Percentiles rank a stretch among this genome's conserved stretches.
These are phyloP conservation scores for Seiridium cupressi DNA, from an alignment of 2,329 filamentous ascomycete species.

Conservation along the genomic window DNA sequence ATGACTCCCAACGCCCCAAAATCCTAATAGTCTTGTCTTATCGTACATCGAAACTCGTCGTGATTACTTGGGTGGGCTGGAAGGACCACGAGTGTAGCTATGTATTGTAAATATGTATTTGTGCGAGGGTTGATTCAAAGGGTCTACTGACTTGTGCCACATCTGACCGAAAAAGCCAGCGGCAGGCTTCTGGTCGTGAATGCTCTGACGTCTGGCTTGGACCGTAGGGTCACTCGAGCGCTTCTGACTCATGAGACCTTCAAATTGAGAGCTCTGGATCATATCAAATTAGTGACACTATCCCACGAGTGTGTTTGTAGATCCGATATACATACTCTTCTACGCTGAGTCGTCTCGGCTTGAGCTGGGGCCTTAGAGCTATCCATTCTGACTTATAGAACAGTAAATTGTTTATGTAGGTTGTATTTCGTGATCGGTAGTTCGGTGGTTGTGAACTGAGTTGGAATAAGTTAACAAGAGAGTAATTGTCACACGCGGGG, in stretches of 20 bases:
- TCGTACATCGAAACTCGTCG: neutral
- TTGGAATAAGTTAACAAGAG: neutral
- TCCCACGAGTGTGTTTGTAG: too few species aligned
- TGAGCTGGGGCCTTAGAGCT: conserved; percentile 7
- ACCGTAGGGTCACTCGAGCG: conserved; percentile 39
- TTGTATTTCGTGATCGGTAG: neutral
- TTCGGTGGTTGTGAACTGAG: neutral
- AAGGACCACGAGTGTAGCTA: neutral
- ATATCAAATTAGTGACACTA: too few species aligned
- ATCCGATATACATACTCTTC: conserved; percentile 4
- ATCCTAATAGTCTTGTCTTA: neutral
- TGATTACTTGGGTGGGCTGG: neutral
- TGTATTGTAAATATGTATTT: neutral
- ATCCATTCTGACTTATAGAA: conserved; percentile 8
- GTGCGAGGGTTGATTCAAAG: neutral
- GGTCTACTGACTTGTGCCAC: conserved; percentile 50
- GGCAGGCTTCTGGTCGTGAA: conserved; percentile 50
- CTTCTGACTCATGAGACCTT: conserved; percentile 50
- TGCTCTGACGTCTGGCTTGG: conserved; percentile 50
- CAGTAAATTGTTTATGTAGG: neutral
- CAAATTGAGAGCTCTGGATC: conserved; percentile 41
- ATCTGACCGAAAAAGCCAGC: conserved; percentile 51
- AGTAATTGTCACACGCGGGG: too few species aligned
- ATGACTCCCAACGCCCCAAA: neutral
- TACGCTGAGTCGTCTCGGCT: neutral